A percentile compares a stretch with the other conserved stretches of the same genome.
Evolutionary conservation across 257 asterid species (phyloP).

Genomic region (Capsicum rhomboideum): DNA sequence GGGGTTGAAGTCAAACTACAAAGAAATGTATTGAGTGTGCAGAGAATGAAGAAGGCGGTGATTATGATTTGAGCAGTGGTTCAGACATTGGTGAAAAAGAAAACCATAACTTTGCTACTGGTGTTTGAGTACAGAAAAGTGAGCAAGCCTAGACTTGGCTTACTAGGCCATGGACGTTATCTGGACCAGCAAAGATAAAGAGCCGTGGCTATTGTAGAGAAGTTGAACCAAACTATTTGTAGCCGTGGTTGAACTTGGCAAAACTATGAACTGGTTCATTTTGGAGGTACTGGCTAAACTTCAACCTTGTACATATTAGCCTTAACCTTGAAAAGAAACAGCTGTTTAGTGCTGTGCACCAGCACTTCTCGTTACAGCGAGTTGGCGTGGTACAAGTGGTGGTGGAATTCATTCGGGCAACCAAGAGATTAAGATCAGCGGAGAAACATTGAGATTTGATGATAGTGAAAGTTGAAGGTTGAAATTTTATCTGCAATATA

Average conservation of each 20-base stretch:
- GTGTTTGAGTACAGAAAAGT: conserved; percentile 49
- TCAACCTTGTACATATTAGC: conserved; percentile 47
- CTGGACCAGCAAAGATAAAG: conserved; percentile 43
- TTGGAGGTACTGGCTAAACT: conserved; percentile 71
- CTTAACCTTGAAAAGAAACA: conserved; percentile 60
- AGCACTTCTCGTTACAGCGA: conserved; percentile 65
- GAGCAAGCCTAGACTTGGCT: conserved; percentile 18
- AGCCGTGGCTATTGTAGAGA: conserved; percentile 38
- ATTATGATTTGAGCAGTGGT: conserved; percentile 68
- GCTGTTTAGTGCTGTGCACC: conserved; percentile 51
- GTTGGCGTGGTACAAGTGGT: conserved; percentile 75
- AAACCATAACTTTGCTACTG: conserved; percentile 49
- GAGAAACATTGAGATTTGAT: conserved; percentile 27
- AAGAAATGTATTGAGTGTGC: conserved; percentile 85
- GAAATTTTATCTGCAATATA: conserved; percentile 18
- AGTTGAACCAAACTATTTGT: conserved; percentile 34
- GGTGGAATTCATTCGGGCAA: conserved; percentile 56
- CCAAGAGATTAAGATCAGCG: conserved; percentile 42
- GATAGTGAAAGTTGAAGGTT: background rate
- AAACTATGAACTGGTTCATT: conserved; percentile 73
- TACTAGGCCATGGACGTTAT: conserved; percentile 39
- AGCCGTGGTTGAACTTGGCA: conserved; percentile 46
- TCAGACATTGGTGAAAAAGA: conserved; percentile 60
- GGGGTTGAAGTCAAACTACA: conserved; percentile 93
- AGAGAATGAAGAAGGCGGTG: conserved; percentile 71